A percentile compares a stretch with the other conserved stretches of the same genome.
These are phyloP conservation scores for Fagopyrum esculentum DNA, from an alignment of 148 eudicot genomes.

Conservation along the genomic window DNA sequence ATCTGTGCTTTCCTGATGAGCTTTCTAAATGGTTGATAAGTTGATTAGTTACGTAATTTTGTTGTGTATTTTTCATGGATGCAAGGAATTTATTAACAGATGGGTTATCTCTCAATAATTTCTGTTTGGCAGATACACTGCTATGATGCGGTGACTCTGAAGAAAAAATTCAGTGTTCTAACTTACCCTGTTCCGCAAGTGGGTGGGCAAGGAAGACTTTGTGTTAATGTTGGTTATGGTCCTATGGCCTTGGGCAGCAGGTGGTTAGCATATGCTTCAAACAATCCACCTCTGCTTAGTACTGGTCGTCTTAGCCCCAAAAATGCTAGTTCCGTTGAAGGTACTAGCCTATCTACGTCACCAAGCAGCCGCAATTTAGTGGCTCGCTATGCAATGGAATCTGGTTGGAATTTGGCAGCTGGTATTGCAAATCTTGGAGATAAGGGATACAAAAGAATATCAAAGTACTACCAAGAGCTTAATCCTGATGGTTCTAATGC, in stretches of 20 bases:
- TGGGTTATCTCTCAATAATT: conserved; percentile 10
- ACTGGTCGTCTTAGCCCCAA: conserved; percentile 91
- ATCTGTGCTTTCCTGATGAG: neutral
- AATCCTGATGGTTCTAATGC: conserved; percentile 76
- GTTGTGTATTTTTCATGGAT: neutral
- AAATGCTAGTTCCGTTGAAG: conserved; percentile 72
- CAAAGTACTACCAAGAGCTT: conserved; percentile 82
- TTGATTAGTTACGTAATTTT: neutral
- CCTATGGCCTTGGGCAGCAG: conserved; percentile 94
- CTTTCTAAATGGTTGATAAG: neutral
- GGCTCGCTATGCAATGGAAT: conserved; percentile 92
- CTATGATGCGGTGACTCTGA: conserved; percentile 83
- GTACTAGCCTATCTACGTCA: conserved; percentile 88
- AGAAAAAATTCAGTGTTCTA: conserved; percentile 83
- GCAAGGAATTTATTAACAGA: neutral
- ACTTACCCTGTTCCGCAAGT: conserved; percentile 86
- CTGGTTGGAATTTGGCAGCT: conserved; percentile 82
- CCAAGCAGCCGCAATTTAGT: conserved; percentile 74
- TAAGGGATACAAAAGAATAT: conserved; percentile 74
- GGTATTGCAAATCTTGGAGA: conserved; percentile 83
- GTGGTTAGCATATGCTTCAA: conserved; percentile 95
- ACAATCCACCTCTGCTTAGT: conserved; percentile 60
- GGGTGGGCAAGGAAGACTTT: conserved; percentile 55
- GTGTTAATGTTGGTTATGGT: conserved; percentile 81
- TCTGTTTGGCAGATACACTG: conserved; percentile 72